Conservation (phyloP, 192 early-diverging fungal genomes). For the Jimgerdemannia flammicorona region DNA sequence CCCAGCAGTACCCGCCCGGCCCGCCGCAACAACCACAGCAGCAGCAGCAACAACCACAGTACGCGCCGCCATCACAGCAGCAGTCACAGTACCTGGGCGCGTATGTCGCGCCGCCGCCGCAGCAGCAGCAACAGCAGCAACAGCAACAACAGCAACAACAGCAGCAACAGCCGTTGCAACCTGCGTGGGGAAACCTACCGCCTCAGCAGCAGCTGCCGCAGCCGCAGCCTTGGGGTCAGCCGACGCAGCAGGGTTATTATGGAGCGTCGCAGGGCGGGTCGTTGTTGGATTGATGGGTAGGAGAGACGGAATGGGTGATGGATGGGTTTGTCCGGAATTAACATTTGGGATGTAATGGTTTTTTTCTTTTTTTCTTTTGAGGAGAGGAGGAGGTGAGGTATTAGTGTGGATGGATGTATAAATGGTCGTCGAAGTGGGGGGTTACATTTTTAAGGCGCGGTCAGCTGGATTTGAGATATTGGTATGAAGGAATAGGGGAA, state of each 20-base stretch:
- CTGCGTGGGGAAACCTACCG: too few relatives aligned
- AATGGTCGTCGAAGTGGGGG: too few relatives aligned
- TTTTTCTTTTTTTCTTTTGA: too few relatives aligned
- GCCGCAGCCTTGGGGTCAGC: not conserved
- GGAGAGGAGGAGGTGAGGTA: too few relatives aligned
- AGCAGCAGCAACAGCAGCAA: not conserved
- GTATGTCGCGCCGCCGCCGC: not conserved
- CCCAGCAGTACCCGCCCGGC: not conserved
- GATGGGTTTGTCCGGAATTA: too few relatives aligned
- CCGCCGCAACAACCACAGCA: conserved; percentile 19
- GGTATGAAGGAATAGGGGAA: too few relatives aligned
- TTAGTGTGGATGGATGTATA: too few relatives aligned
- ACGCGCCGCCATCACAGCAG: not conserved
- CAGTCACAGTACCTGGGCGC: not conserved
- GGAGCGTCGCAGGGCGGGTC: not conserved
- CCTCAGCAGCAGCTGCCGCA: not conserved
- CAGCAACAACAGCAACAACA: not conserved
- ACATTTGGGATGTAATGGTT: too few relatives aligned
- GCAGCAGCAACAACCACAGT: conserved; percentile 16
- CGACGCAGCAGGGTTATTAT: not conserved
- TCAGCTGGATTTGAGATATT: too few relatives aligned
- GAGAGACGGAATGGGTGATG: not conserved
- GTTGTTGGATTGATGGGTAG: not conserved
- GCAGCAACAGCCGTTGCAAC: too few relatives aligned
- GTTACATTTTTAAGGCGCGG: too few relatives aligned